Evolutionary conservation across 1,139 yeast species (phyloP), one percentile per base, ranked within the genome.

Genomic region (Diutina mesorugosa): DNA sequence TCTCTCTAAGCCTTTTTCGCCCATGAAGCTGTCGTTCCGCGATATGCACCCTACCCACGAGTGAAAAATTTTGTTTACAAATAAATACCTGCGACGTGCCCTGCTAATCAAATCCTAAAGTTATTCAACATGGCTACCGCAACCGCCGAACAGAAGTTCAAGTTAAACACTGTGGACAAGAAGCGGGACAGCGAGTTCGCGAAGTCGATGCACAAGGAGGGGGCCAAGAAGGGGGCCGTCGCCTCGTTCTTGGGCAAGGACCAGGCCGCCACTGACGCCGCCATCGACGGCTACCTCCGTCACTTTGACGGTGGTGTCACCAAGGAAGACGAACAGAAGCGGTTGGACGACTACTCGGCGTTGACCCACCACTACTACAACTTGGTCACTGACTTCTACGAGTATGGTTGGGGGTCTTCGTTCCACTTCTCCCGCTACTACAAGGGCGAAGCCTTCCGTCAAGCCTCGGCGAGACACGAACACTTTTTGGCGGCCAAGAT

Each of bases 371-470:
- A 95, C 68, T 93, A 90, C 79, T 93, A 93, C 78, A 93, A 93
- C 76, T 83, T 93, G 69, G 98, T 90, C 57, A 91, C 99, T 47
- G 99, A 93, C 72, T 84, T 68, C 65, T 93, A 93, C 78, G 99
- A 93, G 76, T 93, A 93, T 72, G 99, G 99, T 55, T 93, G 99
- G 99, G 99, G 99, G 61, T 81, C 97, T 29, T 89, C 97, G n/a
- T 93, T 93, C 89, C 99, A 93, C 72, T 93, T 93, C 71, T 89
- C 96, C 53, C 83, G 97, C 66, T 93, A 86, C 77, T 91, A 89
- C 78, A 80, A 78, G 68, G 98, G 97, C 60, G 99, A 93, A 75
- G 85, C 95, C 47, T 93, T 93, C 76, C 77, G 83, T 67, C 98
- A 93, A 73, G 96, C 98, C 53, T 84, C 90, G 64, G 98, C 98